Base-by-base conservation (phyloP, 495 filamentous ascomycete species). In the Pyrenula aspistea region DNA sequence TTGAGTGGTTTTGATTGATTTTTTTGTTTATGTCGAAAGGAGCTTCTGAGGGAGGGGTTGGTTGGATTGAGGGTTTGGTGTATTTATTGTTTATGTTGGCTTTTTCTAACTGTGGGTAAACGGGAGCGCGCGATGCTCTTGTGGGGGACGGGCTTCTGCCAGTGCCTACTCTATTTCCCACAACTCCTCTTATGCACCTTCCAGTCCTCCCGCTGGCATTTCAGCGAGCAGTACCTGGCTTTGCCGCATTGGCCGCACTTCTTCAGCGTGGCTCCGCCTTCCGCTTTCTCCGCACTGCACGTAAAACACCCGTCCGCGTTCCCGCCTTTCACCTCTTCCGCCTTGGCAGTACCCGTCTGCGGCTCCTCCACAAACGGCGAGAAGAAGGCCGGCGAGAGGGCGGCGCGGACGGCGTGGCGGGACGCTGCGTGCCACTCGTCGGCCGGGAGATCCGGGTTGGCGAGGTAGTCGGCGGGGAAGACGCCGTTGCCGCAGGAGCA, bases 401-500 rank as follows among this genome's bases (percentile, higher is more conserved):
- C 70, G 1, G 60, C 61, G 2, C 62, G 63, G 10, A 71, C 61
- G 1, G 61, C 62, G 49, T 72, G 58, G 36, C 62, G 61, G 0
- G 57, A 59, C 8, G 67, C 21, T 15, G 31, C 53, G 1, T 60
- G 54, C 70, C 67, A 73, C 25, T 42, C 8, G 15, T 42, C 31
- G 4, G 53, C 20, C 1, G 58, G 56, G 25, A 66, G 48, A 3
- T 58, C 57, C n/a, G 54, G 49, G 24, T 64, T 62, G 15, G 31
- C 31, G 15, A 42, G 31, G 56, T 61, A 73, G n/a, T 61, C 53
- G 2, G 50, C 12, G 20, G 67, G 63, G 15, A 67, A 53, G 1
- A 62, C 63, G 19, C 73, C 73, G 10, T 61, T 51, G 0, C 70
- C 72, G 50, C 72, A 75, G 12, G 60, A 61, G 48, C 72, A 75